Percentiles rank a stretch among this genome's conserved stretches.
phyloP scores from a whole-genome alignment of 805 yeast species.

The Kuraishia capsulata region DNA sequence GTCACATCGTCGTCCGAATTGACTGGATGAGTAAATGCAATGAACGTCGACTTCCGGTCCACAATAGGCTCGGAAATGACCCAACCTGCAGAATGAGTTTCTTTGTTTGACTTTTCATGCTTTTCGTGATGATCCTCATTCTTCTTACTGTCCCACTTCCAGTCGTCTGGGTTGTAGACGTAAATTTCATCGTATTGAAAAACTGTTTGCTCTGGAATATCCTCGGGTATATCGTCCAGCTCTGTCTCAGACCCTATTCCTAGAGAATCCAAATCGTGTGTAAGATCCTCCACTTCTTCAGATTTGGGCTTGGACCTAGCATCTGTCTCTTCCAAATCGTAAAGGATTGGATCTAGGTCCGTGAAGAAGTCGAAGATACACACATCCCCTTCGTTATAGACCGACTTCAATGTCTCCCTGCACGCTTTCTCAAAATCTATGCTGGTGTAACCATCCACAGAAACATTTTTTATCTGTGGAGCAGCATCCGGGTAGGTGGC shows the following conservation, averaged over 20 bases:
- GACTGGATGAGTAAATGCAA: slow-evolving; percentile 64
- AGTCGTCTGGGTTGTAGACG: background rate
- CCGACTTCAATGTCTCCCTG: slow-evolving; percentile 40
- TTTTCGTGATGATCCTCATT: background rate
- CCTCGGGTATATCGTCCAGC: slow-evolving; percentile 1
- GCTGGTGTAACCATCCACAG: slow-evolving; percentile 10
- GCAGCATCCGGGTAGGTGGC: slow-evolving; percentile 52
- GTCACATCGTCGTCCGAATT: slow-evolving; percentile 61
- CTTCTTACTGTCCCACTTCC: slow-evolving; percentile 2
- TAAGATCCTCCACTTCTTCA: background rate
- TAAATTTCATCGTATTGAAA: slow-evolving; percentile 16
- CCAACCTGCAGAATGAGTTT: slow-evolving; percentile 87
- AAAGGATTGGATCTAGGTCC: slow-evolving; percentile 50
- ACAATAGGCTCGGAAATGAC: slow-evolving; percentile 60
- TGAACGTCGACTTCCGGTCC: slow-evolving; percentile 81
- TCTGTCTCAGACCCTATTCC: slow-evolving; percentile 4
- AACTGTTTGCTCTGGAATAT: slow-evolving; percentile 5
- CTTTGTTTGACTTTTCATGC: slow-evolving; percentile 25
- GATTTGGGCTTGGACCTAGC: slow-evolving; percentile 3
- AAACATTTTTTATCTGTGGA: slow-evolving; percentile 59
- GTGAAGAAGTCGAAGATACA: slow-evolving; percentile 71
- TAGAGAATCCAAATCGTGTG: background rate
- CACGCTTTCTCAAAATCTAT: slow-evolving; percentile 38
- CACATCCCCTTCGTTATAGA: slow-evolving; percentile 55
- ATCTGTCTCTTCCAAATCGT: slow-evolving; percentile 19